phyloP scores from a whole-genome alignment of 163 green algal genomes.

The Chlorella variabilis region DNA sequence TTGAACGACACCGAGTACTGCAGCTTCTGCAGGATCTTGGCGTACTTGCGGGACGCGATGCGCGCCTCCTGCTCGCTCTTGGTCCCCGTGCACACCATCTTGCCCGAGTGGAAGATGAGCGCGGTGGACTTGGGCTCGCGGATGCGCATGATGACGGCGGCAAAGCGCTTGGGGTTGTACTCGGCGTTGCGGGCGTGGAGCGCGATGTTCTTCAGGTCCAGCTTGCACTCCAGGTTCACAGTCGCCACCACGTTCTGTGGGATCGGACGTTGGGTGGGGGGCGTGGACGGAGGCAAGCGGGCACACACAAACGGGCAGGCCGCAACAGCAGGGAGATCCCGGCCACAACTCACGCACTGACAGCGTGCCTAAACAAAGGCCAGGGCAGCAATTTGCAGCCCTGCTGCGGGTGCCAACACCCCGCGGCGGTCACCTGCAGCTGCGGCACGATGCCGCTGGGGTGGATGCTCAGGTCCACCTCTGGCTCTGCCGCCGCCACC shows the following conservation, averaged over 20 bases:
- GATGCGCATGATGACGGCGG: conserved; percentile 99
- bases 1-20: conserved; percentile 85
- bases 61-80: conserved; percentile 93
- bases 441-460: conserved; percentile 72
- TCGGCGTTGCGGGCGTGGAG: conserved; percentile 96
- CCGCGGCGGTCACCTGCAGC: conserved; percentile 36
- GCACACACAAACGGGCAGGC: not conserved
- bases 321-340: not conserved
- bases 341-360: no score
- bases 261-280: no score
- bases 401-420: not conserved
- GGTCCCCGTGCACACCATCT: conserved; percentile 98
- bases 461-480: conserved; percentile 51
- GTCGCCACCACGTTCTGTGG: conserved; percentile 97
- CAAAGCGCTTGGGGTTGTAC: conserved; percentile 99
- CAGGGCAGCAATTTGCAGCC: not conserved
- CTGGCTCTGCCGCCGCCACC: conserved; percentile 11
- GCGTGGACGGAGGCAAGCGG: no score
- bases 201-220: conserved; percentile 98
- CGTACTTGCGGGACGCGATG: conserved; percentile 94
- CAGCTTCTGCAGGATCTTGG: conserved; percentile 95
- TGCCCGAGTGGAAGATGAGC: conserved; percentile 96
- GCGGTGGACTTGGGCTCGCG: conserved; percentile 97
- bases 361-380: no score
- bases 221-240: conserved; percentile 92